Evolutionary conservation across 2,329 filamentous ascomycete species (phyloP).

Genomic region (Chalaropsis thielavioides): DNA sequence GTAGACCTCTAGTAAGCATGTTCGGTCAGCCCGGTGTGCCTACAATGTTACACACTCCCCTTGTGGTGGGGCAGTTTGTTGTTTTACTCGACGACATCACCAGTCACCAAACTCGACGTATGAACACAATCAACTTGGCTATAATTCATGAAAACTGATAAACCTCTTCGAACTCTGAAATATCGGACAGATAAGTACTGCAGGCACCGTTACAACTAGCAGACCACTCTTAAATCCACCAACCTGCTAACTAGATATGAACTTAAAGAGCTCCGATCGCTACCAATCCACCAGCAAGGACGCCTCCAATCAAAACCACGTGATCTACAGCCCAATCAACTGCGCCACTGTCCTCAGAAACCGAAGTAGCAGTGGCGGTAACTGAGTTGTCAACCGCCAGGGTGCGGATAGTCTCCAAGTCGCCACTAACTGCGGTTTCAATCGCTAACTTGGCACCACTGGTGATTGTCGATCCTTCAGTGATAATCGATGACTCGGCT

Average conservation of each 20-base stretch:
- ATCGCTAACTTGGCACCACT: conserved; percentile 14
- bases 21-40: not conserved
- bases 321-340: conserved; percentile 8
- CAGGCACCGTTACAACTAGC: not conserved
- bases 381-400: conserved; percentile 18
- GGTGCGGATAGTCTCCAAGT: conserved; percentile 19
- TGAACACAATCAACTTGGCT: not conserved
- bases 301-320: conserved; percentile 18
- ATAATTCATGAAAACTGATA: not conserved
- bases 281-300: conserved; percentile 19
- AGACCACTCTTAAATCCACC: not conserved
- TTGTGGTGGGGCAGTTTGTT: not conserved
- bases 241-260: not conserved
- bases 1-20: not conserved
- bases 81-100: not conserved
- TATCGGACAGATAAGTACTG: too few relatives aligned
- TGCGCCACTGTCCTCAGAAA: conserved; percentile 12
- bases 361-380: conserved; percentile 10
- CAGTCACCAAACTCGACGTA: not conserved
- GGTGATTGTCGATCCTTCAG: conserved; percentile 16
- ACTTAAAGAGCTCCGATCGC: conserved; percentile 20
- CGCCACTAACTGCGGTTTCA: conserved; percentile 17
- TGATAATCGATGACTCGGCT: conserved; percentile 11
- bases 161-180: too few relatives aligned
- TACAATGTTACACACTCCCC: not conserved